Base-by-base conservation (phyloP, 805 yeast species). In the Metschnikowia lochheadii region DNA sequence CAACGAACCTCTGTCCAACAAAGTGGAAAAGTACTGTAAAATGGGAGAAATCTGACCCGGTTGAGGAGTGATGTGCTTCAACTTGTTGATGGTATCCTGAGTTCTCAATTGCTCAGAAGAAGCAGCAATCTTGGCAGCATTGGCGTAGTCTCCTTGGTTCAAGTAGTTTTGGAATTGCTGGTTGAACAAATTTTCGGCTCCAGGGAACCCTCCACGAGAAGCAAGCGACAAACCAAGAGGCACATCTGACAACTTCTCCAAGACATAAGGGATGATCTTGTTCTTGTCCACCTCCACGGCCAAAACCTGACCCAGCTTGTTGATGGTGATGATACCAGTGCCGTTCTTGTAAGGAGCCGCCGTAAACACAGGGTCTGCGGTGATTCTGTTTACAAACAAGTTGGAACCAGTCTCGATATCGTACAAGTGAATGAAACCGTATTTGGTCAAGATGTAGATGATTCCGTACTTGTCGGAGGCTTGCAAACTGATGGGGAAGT, bases 101-200 rank as follows among this genome's bases (percentile, higher is more conserved):
- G 96, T 91, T 76, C 99, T 84, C 70, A 94, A 77, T 63, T 89
- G 89, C 49, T 89, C 89, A 14, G 96, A 88, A 36, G 96, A 85
- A 13, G 98, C 98, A 36, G 99, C 99, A 52, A 92, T 88, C 72
- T 89, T 89, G 45, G 98, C 99, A 48, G 99, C 99, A 61, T 85
- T 84, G 50, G 83, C 77, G 65, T 90, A 94, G 67, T 90, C 94
- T 59, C 97, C 97, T 59, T 83, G 83, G 57, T 82, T 80, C 62
- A 94, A 77, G 61, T 85, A 79, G 66, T 84, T 83, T 63, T 90
- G 95, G 73, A 94, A 94, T 72, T 92, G 98, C 71, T 90, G 96
- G 52, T 79, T 73, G 70, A 94, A 91, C 56, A 94, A 78, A 62
- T 83, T 84, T 67, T 94, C 99, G 44, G 98, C 99, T 58, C 99